Base-by-base conservation (phyloP, 805 yeast species). In the Kodamaea hsintzibuensis region DNA sequence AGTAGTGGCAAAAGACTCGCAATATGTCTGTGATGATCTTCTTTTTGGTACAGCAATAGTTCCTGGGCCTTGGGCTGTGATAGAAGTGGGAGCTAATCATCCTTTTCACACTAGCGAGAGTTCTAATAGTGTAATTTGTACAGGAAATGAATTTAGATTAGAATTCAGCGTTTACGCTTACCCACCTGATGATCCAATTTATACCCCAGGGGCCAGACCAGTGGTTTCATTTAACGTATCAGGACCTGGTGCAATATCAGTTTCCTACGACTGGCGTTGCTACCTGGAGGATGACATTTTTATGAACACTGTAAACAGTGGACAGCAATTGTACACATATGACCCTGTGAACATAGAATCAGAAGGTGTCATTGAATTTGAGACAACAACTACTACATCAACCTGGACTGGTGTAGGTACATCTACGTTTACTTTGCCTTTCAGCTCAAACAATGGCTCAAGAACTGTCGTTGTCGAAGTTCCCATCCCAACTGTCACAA, bases 401-500 rank as follows among this genome's bases (percentile, higher is more conserved):
- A 47, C 37, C 4, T 60, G 60, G 60, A 37, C 57, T 19, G 53
- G 52, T 40, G 2, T 42, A 17, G 51, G 8, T 19, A 49, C 57
- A 10, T 42, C 51, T 7, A 43, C 58, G 3, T 46, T 47, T 7
- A 58, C 60, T 14, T 14, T 27, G 0, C 17, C 30, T 33, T 47
- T 46, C 25, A 22, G 25, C 19, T 17, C 22, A 9, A 39, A 56
- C 13, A 54, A 54, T 5, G 57, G 53, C n/a, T 65, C 70, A 10
- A 60, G 47, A 50, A 65, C 68, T 2, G 66, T 63, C 18, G 60
- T 56, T 17, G 67, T 66, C 22, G 57, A 56, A 25, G 64, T 62
- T 19, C 69, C 69, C 3, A 50, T 48, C 12, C 56, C 57, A 42
- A 46, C 51, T 8, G 53, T 52, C 3, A 56, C 61, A 2, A 25